A percentile compares a stretch with the other conserved stretches of the same genome.
phyloP scores from a whole-genome alignment of 2,329 filamentous ascomycete species.

The Juglanconis juglandina region DNA sequence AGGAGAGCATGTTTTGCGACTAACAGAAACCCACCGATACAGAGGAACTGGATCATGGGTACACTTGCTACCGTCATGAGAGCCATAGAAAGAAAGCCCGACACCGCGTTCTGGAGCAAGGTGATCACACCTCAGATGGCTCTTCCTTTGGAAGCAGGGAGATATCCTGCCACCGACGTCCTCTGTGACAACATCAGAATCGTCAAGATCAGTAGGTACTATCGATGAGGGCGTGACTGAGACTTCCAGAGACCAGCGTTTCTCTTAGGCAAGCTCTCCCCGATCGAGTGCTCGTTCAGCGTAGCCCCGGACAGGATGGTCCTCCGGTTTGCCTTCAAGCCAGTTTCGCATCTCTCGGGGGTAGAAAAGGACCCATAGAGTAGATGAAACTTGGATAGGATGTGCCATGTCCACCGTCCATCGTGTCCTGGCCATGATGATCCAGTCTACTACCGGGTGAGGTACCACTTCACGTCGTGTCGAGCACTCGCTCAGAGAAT shows the following conservation, averaged over 20 bases:
- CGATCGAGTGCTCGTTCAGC: not conserved
- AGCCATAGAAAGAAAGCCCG: no score
- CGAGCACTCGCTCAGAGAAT: not conserved
- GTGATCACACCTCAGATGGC: constrained; percentile 19
- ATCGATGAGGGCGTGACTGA: not conserved
- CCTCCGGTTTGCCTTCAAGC: not conserved
- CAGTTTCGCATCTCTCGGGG: not conserved
- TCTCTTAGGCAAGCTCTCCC: not conserved
- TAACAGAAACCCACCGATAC: no score
- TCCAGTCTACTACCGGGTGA: not conserved
- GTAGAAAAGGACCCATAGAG: not conserved
- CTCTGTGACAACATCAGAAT: not conserved
- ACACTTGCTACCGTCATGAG: no score
- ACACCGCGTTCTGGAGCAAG: not conserved
- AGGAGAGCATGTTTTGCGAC: no score
- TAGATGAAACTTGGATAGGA: not conserved
- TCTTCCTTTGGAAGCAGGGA: constrained; percentile 1
- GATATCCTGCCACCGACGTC: not conserved
- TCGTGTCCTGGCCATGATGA: not conserved
- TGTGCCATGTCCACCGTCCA: not conserved
- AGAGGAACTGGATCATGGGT: no score
- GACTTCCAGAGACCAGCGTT: not conserved
- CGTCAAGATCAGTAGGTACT: not conserved
- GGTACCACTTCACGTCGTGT: not conserved
- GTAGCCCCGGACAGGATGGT: not conserved